Base-by-base conservation (phyloP, 2,329 filamentous ascomycete species). In the Cercospora sesami region DNA sequence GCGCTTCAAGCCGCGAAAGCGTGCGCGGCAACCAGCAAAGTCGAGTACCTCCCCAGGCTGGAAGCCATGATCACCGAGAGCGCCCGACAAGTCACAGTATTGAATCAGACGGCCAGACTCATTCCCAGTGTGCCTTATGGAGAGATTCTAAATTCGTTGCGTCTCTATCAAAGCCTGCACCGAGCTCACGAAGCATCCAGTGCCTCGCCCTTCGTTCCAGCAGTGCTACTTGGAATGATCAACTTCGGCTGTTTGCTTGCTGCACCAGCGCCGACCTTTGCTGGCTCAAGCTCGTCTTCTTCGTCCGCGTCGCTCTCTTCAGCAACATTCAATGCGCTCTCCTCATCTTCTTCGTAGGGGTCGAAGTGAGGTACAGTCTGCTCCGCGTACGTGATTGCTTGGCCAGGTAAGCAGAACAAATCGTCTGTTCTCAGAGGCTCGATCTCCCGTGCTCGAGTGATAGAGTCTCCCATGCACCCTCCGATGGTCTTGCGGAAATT, bases 401-500 rank as follows among this genome's bases (percentile, higher is more conserved):
- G 62, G 4, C 73, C 75, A 16, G 75, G 68, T 30, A 82, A 80
- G 74, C 91, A 94, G 76, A 94, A 94, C 60, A 93, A 78, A 75
- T 92, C 89, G 31, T 81, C 79, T 1, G 86, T 83, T 45, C 80
- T 81, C 28, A 45, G 45, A 12, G 12, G 28, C 79, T 78, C n/a
- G 72, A 33, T 75, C 53, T 68, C 75, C 60, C 75, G 75, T 73
- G 61, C 76, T 74, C 72, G 78, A 5, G 74, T 75, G 65, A 74
- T 76, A 28, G 76, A 76, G 8, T 80, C 78, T 2, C 75, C 78
- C 26, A 77, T 77, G 74, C 93, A 96, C 0, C 86, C 86, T n/a
- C 93, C 93, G 14, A 92, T 84, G 3, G 86, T 81, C 62, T 80
- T 78, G 53, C 88, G 86, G 75, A 95, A 94, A 14, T 81, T 74